Conservation (phyloP, 345 rosid genomes). For the Mercurialis annua region DNA sequence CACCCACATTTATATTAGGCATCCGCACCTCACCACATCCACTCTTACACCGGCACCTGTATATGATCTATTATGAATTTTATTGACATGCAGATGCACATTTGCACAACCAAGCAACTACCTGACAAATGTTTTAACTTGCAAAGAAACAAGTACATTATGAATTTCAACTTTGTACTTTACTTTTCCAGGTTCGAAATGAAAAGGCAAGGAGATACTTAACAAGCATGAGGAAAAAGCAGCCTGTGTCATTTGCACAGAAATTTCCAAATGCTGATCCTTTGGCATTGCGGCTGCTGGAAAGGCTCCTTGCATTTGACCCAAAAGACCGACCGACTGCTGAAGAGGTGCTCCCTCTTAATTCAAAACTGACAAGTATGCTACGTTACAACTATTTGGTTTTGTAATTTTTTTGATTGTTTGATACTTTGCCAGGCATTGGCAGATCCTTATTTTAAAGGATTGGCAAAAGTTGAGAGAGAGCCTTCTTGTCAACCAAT, state of each 20-base stretch:
- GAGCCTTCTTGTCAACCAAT: slow-evolving; percentile 95
- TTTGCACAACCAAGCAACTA: background rate
- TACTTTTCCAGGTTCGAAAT: slow-evolving; percentile 81
- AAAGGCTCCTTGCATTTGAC: slow-evolving; percentile 85
- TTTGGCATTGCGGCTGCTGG: slow-evolving; percentile 61
- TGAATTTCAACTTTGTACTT: background rate
- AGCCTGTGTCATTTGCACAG: slow-evolving; percentile 61
- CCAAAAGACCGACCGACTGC: slow-evolving; percentile 91
- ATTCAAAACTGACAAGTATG: background rate
- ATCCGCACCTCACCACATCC: background rate
- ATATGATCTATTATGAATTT: too few relatives aligned
- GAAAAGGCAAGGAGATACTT: slow-evolving; percentile 93
- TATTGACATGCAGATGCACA: too few relatives aligned
- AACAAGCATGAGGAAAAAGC: slow-evolving; percentile 92
- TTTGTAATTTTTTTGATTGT: background rate
- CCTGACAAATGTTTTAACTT: background rate
- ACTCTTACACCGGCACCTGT: too few relatives aligned
- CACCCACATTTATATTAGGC: background rate
- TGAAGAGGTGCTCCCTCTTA: slow-evolving; percentile 57
- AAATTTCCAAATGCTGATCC: slow-evolving; percentile 88
- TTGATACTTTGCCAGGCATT: slow-evolving; percentile 53
- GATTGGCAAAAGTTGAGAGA: slow-evolving; percentile 83
- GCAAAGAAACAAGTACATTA: background rate
- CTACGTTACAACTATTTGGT: background rate
- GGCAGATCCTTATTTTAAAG: slow-evolving; percentile 87